Base-by-base conservation (phyloP, 2,329 filamentous ascomycete species). In the Xylaria arbuscula region DNA sequence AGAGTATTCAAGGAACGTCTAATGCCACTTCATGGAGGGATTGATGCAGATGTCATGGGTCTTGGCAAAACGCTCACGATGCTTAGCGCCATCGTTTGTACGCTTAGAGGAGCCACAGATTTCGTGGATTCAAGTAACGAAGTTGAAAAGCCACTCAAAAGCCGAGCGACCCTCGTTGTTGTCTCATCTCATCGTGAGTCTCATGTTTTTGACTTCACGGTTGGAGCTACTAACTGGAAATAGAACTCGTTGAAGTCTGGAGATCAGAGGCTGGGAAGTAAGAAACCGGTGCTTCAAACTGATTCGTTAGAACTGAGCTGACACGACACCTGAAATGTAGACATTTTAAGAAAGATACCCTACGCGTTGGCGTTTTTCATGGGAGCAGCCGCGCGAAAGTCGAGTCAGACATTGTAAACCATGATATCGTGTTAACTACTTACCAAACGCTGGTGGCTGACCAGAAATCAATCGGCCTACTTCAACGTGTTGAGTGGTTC, bases 1-100 rank as follows among this genome's bases (percentile, higher is more conserved):
- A 64, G 62, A 19, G 54, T 34, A 48, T 64, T 63, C 19, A 17
- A 63, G 10, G 15, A 45, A n/a, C 61, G 40, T 13, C 32, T 47
- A 4, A 32, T 34, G 1, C 51, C 51, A 36, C 11, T 51, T 2
- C 42, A 28, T 8, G 64, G 64, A 15, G 64, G 64, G 2, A 67
- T 67, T 4, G 13, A 53, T 40, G 58, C 64, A 0, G 67, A 69
- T 32, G 56, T 28, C 1, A 69, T 69, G 62, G 62, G 62, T 1
- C 57, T 69, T 17, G 62, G 66, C 8, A 69, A 69, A 19, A 69
- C 66, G 2, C 19, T 69, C 5, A 66, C 66, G 1, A 65, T 69
- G 62, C 57, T 69, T 1, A 62, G 48, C 4, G 57, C 57, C 9
- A 62, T 69, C 2, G 19, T 60, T 3, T 60, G 42, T 8, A 40